These are phyloP conservation scores for Claviceps citrina DNA, from an alignment of 2,329 filamentous ascomycete genomes.

Conservation along the genomic window DNA sequence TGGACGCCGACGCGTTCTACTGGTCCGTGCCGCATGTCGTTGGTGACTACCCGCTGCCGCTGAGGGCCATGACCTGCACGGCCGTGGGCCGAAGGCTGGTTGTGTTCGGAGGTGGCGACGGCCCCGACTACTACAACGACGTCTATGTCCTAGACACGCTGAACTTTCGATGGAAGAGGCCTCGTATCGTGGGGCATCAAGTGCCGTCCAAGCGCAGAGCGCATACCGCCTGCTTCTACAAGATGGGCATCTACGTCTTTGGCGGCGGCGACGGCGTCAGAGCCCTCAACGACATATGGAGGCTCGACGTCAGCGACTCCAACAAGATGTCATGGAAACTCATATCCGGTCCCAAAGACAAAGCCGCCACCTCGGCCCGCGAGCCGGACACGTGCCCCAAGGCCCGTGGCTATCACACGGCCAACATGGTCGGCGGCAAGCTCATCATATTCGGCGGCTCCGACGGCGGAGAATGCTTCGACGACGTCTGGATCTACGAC, in stretches of 20 bases:
- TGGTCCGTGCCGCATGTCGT: constrained; percentile 51
- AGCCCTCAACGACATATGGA: constrained; percentile 56
- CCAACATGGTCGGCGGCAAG: constrained; percentile 58
- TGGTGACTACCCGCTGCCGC: constrained; percentile 47
- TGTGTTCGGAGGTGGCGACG: constrained; percentile 55
- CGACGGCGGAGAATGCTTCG: constrained; percentile 56
- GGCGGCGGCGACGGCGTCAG: constrained; percentile 56
- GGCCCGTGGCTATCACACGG: constrained; percentile 54
- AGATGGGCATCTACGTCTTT: constrained; percentile 55
- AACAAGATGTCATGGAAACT: constrained; percentile 55
- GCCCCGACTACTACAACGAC: constrained; percentile 56
- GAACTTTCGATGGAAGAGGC: constrained; percentile 51
- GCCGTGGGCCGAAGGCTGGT: constrained; percentile 56
- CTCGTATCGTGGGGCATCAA: constrained; percentile 42
- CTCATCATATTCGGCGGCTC: constrained; percentile 57
- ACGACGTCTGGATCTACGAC: constrained; percentile 60
- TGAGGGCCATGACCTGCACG: constrained; percentile 58
- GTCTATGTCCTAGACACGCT: constrained; percentile 57
- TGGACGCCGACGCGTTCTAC: constrained; percentile 55
- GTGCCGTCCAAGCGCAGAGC: constrained; percentile 47
- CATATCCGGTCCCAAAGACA: constrained; percentile 35
- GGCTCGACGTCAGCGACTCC: constrained; percentile 51
- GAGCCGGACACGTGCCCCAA: constrained; percentile 35
- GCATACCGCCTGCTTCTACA: constrained; percentile 57
- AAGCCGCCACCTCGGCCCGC: constrained; percentile 15